Evolutionary conservation across 495 filamentous ascomycete species (phyloP).

Genomic region (Penicillium roqueforti): DNA sequence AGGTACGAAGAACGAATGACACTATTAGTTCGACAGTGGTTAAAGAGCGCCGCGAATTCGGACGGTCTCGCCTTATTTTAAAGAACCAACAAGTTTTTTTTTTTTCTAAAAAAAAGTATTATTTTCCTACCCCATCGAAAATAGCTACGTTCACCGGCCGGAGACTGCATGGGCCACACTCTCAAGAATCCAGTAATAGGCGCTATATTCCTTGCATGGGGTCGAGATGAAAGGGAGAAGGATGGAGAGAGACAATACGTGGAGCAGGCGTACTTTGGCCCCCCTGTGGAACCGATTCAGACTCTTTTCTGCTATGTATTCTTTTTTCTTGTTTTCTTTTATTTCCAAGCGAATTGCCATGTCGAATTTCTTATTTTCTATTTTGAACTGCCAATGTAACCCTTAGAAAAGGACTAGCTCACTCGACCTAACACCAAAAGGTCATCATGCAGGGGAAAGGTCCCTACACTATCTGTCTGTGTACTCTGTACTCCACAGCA

Average conservation of each 20-base stretch:
- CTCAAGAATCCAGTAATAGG: slow-evolving; percentile 22
- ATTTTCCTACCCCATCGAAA: slow-evolving; percentile 6
- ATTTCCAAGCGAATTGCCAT: not conserved
- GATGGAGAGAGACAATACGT: slow-evolving; percentile 22
- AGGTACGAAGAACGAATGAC: slow-evolving; percentile 12
- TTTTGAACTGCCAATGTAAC: not conserved
- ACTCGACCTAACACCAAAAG: not conserved
- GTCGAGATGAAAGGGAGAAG: slow-evolving; percentile 25
- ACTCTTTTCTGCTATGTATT: not conserved
- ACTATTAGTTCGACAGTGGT: slow-evolving; percentile 19
- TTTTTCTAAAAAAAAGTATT: not conserved
- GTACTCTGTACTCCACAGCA: not conserved
- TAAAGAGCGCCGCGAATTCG: slow-evolving; percentile 14
- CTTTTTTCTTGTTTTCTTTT: not conserved
- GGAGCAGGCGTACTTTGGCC: slow-evolving; percentile 14
- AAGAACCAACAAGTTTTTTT: slow-evolving; percentile 16
- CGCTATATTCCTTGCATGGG: slow-evolving; percentile 30
- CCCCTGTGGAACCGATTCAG: slow-evolving; percentile 28
- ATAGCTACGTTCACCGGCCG: slow-evolving; percentile 22
- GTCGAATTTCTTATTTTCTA: not conserved
- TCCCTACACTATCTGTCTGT: not conserved
- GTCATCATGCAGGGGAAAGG: slow-evolving; percentile 6
- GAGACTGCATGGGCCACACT: slow-evolving; percentile 28
- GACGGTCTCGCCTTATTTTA: slow-evolving; percentile 24
- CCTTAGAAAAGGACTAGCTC: slow-evolving; percentile 1